These are phyloP conservation scores for Corrigiola litoralis DNA, from an alignment of 179 eudicot genomes.

Conservation along the genomic window DNA sequence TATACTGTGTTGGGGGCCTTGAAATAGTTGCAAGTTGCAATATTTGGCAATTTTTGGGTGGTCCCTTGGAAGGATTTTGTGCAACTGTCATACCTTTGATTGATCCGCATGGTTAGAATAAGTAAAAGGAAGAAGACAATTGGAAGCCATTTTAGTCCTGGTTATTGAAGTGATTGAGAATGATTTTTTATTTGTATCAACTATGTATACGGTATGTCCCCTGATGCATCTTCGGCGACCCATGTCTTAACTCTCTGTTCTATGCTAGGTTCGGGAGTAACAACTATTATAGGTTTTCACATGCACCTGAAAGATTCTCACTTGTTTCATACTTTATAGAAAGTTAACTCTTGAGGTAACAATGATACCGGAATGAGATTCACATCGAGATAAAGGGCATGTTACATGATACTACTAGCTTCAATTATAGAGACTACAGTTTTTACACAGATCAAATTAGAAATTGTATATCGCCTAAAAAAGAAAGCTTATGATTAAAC, in stretches of 20 bases:
- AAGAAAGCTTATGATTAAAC: too few relatives aligned
- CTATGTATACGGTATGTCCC: background rate
- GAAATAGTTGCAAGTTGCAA: conserved; percentile 14
- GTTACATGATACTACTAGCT: too few relatives aligned
- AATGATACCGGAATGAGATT: too few relatives aligned
- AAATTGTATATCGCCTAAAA: too few relatives aligned
- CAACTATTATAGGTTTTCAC: too few relatives aligned
- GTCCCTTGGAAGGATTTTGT: conserved; percentile 12
- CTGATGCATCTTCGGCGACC: background rate
- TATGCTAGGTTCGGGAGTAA: too few relatives aligned
- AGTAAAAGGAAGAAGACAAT: conserved; percentile 6
- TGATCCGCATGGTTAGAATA: conserved; percentile 14
- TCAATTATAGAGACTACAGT: too few relatives aligned
- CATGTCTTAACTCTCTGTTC: background rate
- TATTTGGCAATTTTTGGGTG: conserved; percentile 9
- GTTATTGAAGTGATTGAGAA: conserved; percentile 17
- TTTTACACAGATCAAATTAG: too few relatives aligned
- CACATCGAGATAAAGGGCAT: too few relatives aligned
- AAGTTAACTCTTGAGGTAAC: too few relatives aligned
- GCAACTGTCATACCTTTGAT: conserved; percentile 25
- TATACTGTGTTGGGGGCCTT: background rate
- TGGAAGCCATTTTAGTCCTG: conserved; percentile 14
- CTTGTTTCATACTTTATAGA: too few relatives aligned
- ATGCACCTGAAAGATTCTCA: too few relatives aligned
- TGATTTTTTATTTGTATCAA: background rate